Evolutionary conservation across 805 yeast genomes (phyloP), one percentile per base, ranked within the genome.

Genomic region (Sungouiozyma ichnusensis): DNA sequence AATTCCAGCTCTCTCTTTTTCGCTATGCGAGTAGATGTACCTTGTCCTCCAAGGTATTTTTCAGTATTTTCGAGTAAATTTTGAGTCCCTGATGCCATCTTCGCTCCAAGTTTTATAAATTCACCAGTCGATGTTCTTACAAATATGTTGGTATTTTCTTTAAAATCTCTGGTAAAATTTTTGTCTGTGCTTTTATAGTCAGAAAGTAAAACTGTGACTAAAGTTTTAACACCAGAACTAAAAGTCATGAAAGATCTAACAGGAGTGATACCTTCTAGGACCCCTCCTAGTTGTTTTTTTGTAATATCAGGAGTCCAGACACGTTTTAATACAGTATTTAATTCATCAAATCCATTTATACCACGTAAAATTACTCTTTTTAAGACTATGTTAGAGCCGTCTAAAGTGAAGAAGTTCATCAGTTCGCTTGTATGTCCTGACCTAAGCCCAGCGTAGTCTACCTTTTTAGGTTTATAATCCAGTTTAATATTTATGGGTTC

Each of bases 401-500:
- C 96, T 33, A 92, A 68, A 6, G 81, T 80, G 62, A 92, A 88
- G 48, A 92, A 76, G 57, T 92, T 92, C 74, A 86, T 78, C 40
- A 92, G 73, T 57, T 90, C 97, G 2, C 82, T 79, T 13, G 62
- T 75, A 46, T 81, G 86, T 0, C 97, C 97, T 0, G 95, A 81
- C 44, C 85, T 69, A 24, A 88, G 71, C 0, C 95, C 96, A 2
- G 78, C 75, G 55, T 83, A 85, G 58, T 90, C 94, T 20, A 90
- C 71, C 49, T 78, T 83, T 57, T 87, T 87, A 0, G 98, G 97
- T 57, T 86, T 87, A 59, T 92, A 92, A 60, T 92, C 97, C 34
- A 92, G 66, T 47, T 78, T 78, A 16, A 92, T 57, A 37, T 69
- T 71, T 2, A 85, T 63, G 0, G 79, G 66, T 44, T 73, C 72